Base-by-base conservation (phyloP, 2,329 filamentous ascomycete species). In the Colletotrichum eleusines region DNA sequence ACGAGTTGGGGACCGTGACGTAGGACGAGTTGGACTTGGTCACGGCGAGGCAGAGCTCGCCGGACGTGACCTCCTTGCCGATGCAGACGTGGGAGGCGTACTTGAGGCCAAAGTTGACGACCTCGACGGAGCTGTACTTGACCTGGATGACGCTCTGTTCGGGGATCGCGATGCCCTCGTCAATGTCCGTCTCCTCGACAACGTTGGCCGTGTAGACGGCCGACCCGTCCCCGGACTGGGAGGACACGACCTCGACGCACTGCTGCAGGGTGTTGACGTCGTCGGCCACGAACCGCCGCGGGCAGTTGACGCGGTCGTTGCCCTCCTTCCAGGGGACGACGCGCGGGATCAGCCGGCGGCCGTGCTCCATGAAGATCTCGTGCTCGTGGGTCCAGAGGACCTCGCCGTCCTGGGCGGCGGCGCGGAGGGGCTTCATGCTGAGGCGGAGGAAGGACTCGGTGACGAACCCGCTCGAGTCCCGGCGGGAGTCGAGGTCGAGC, bases 251-350 rank as follows among this genome's bases (percentile, higher is more conserved):
- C 55, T 78, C 74, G 2, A 83, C 75, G 11, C 72, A 62, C 0
- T 75, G 73, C n/a, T 77, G 75, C 5, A 81, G 74, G 0, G 79
- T 81, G 69, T 83, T 81, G 31, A 79, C 58, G 0, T 71, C 68
- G 2, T 72, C 74, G 0, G 77, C 72, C 11, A 85, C 77, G 1
- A 80, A 66, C 8, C 82, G 77, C 9, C 82, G 79, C 2, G 77
- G 63, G 1, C 82, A 77, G 60, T 84, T 85, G 58, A 79, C 73
- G 0, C 81, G 76, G 48, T 81, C 76, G 64, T 84, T 85, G 7
- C 75, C 80, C 1, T 76, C 66, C 50, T 79, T 77, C 74, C 80
- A 81, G 0, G 83, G 81, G 2, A 84, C 23, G 3, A 84, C 74
- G 0, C 83, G 81, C 0, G 83, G 80, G 3, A 85, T 76, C 0